Conservation (phyloP, 139 green algal genomes). For the Nannochloris sp. region DNA sequence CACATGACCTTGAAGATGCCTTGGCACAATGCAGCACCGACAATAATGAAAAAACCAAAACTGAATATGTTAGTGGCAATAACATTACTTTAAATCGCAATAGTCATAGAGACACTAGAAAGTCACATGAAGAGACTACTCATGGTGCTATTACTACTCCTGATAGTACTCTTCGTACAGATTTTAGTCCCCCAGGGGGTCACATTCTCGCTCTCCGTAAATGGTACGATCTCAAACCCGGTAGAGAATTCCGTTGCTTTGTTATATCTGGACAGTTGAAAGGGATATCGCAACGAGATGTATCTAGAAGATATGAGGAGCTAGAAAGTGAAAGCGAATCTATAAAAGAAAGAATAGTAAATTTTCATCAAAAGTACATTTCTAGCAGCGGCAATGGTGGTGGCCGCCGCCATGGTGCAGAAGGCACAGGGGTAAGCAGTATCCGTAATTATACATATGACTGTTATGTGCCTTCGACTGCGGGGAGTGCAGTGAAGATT, state of each 20-base stretch:
- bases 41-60: neutral
- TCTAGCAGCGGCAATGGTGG: conserved; percentile 35
- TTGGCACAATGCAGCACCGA: neutral
- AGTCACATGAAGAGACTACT: neutral
- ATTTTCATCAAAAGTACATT: conserved; percentile 40
- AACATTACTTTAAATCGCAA: too few relatives aligned
- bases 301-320: conserved; percentile 54
- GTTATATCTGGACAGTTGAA: conserved; percentile 45
- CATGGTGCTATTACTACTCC: neutral
- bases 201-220: conserved; percentile 65
- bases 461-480: conserved; percentile 66
- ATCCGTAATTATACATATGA: conserved; percentile 53
- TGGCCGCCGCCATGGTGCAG: too few relatives aligned
- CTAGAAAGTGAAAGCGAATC: conserved; percentile 20
- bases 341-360: conserved; percentile 25
- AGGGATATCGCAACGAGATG: conserved; percentile 71
- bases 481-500: conserved; percentile 38
- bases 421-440: too few relatives aligned
- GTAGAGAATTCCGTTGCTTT: conserved; percentile 91
- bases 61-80: too few relatives aligned
- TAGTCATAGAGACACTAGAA: neutral
- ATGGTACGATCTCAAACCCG: conserved; percentile 68
- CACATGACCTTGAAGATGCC: conserved; percentile 51
- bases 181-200: too few relatives aligned
- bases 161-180: too few relatives aligned